Evolutionary conservation across 2,329 filamentous ascomycete species (phyloP), one percentile per base, ranked within the genome.

Genomic region (Thielaviopsis musarum): DNA sequence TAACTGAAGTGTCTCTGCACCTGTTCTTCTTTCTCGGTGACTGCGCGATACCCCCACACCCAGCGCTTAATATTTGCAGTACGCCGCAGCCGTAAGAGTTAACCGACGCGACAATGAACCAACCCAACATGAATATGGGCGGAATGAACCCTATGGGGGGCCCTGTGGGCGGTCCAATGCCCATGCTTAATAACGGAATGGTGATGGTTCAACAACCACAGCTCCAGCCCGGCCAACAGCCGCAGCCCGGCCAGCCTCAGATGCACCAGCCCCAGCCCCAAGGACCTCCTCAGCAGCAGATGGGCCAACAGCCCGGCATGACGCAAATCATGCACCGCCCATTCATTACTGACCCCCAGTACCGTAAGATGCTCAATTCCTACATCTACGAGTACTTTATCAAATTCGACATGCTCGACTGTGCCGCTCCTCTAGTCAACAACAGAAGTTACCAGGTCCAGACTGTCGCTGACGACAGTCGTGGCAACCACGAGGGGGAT

Each of bases 341-440:
- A 54, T 7, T 61, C 15, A 52, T 70, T 62, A 74, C 71, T 64
- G 74, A 76, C 55, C 70, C 69, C 62, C 75, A 74, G 65, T 75
- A 74, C 65, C 80, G 79, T 64, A 73, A 77, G 55, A 73, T 83
- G 62, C 78, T 93, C 57, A 91, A 91, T 73, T 91, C 88, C 21
- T 91, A 91, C 70, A 93, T 93, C 65, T 93, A 91, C 77, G 88
- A 93, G 68, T 91, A 93, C 70, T 91, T 97, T 64, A 76, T 96
- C 65, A 88, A 87, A 67, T 87, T 89, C 70, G 80, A 83, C 65
- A 88, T 95, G 79, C 85, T 81, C 68, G 87, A 93, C 64, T 85
- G 87, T 69, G 93, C 93, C 64, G 83, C 88, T 65, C 79, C 84
- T 55, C 77, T 95, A 62, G 73, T 88, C 59, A 77, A 79, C 52